These are phyloP conservation scores for Pseudocercospora pini-densiflorae DNA, from an alignment of 2,329 filamentous ascomycete genomes.

Conservation along the genomic window DNA sequence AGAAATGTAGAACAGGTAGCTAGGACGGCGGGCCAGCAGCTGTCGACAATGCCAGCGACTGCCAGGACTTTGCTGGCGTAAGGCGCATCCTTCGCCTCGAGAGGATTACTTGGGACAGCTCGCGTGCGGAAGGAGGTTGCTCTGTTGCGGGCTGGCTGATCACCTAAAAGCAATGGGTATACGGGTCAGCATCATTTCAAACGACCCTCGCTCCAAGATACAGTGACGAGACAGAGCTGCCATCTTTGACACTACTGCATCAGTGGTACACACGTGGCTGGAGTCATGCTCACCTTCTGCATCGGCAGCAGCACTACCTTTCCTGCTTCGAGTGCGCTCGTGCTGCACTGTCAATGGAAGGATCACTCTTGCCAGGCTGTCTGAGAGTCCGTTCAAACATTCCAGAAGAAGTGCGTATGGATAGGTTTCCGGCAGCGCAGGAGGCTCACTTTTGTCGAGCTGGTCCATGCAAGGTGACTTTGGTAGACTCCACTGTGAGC, in stretches of 20 bases:
- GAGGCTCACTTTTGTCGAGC: conserved; percentile 87
- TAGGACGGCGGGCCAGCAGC: conserved; percentile 94
- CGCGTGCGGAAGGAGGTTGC: conserved; percentile 73
- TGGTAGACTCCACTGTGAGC: conserved; percentile 86
- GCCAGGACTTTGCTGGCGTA: conserved; percentile 72
- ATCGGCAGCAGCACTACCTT: conserved; percentile 32
- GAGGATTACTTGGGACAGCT: conserved; percentile 81
- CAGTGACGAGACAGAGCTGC: neutral
- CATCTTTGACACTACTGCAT: neutral
- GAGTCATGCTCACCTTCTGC: neutral
- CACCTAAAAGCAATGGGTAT: conserved; percentile 15
- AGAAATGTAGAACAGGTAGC: conserved; percentile 95
- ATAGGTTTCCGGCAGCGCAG: conserved; percentile 86
- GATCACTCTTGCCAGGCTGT: conserved; percentile 91
- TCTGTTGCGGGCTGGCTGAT: conserved; percentile 47
- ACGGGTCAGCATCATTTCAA: neutral
- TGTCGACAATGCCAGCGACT: conserved; percentile 81
- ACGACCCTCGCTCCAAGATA: neutral
- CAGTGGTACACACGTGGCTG: neutral
- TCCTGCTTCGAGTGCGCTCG: conserved; percentile 58
- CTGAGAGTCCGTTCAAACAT: conserved; percentile 87
- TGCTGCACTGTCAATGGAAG: conserved; percentile 83
- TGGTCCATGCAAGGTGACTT: conserved; percentile 90
- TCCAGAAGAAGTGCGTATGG: conserved; percentile 86
- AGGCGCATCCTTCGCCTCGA: conserved; percentile 74